A percentile compares a stretch with the other conserved stretches of the same genome.
These are phyloP conservation scores for Coprinopsis sp. DNA, from an alignment of 768 basidiomycete genomes.

Conservation along the genomic window DNA sequence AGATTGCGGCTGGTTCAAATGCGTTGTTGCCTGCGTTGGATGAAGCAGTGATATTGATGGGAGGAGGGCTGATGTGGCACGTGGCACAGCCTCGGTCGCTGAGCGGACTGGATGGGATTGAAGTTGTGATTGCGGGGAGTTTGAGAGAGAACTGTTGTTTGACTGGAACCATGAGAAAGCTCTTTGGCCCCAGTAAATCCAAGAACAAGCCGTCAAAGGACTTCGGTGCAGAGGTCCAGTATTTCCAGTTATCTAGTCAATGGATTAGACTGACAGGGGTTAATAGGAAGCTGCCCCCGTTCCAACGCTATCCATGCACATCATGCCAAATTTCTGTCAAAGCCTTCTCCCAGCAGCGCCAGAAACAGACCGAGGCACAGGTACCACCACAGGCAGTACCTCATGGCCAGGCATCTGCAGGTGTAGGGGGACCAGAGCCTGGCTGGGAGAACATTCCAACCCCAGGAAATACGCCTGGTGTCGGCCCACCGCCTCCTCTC, in stretches of 20 bases:
- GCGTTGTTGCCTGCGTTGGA: no score
- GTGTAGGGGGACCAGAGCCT: neutral
- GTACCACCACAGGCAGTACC: conserved; percentile 4
- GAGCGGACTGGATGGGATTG: neutral
- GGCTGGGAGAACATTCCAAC: neutral
- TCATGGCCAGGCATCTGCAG: neutral
- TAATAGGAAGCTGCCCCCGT: conserved; percentile 1
- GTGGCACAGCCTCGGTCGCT: conserved; percentile 2
- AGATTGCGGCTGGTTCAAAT: no score
- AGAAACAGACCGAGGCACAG: neutral
- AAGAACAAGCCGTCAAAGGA: conserved; percentile 33
- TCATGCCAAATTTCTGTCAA: neutral
- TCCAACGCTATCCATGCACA: conserved; percentile 7
- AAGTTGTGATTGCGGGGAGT: no score
- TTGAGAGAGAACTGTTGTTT: neutral
- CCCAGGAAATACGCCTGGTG: neutral
- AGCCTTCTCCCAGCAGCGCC: neutral
- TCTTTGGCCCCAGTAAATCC: conserved; percentile 50
- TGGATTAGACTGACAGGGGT: neutral
- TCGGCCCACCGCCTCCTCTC: no score
- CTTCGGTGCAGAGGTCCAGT: conserved; percentile 25
- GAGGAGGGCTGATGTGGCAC: conserved; percentile 8
- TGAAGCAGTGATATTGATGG: no score
- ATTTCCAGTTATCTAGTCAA: neutral
- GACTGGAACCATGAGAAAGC: conserved; percentile 47